These are phyloP conservation scores for Scopulariopsis brevicaulis DNA, from an alignment of 2,329 filamentous ascomycete genomes.

Conservation along the genomic window DNA sequence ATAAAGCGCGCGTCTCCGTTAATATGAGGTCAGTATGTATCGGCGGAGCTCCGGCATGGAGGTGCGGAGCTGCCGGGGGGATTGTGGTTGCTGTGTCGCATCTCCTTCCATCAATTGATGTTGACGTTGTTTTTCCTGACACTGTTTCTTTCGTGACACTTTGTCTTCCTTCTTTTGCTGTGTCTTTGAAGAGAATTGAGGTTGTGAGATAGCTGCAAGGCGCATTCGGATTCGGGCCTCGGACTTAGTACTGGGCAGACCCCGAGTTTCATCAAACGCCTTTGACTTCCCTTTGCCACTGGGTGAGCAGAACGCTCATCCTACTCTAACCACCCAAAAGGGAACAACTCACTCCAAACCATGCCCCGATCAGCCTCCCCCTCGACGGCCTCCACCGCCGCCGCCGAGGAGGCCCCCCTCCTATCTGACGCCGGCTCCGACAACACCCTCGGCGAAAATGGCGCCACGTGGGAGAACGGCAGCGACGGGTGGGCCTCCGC, in stretches of 20 bases:
- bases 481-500: background rate
- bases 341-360: background rate
- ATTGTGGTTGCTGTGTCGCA: background rate
- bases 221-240: too few relatives aligned
- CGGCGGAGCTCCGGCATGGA: background rate
- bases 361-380: background rate
- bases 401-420: constrained; percentile 12
- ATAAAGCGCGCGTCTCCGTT: background rate
- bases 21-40: background rate
- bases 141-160: too few relatives aligned
- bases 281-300: too few relatives aligned
- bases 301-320: too few relatives aligned
- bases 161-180: too few relatives aligned
- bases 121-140: too few relatives aligned
- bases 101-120: too few relatives aligned
- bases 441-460: background rate
- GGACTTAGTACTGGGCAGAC: too few relatives aligned
- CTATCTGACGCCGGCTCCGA: constrained; percentile 6
- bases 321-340: too few relatives aligned
- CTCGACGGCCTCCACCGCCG: background rate
- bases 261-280: too few relatives aligned
- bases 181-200: too few relatives aligned
- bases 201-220: too few relatives aligned
- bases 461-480: background rate
- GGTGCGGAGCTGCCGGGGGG: background rate